Evolutionary conservation across 1,284 basidiomycete species (phyloP), one percentile per base, ranked within the genome.

Genomic region (Polyporus tsugae): DNA sequence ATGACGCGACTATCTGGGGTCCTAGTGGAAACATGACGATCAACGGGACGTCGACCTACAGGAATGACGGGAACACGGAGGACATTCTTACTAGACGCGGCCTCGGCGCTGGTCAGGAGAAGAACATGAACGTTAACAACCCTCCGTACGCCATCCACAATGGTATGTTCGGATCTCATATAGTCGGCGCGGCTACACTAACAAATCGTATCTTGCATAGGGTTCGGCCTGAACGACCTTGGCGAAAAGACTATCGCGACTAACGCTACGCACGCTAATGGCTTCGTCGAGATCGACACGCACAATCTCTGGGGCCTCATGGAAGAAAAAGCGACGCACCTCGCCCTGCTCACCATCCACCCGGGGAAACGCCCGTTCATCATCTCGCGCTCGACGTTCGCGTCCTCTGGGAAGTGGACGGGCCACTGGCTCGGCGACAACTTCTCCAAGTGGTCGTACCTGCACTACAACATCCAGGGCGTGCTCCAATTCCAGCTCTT

Each of bases 91-190:
- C 42, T 11, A 67, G 49, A 10, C 69, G 71, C 9, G 69, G 57
- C 2, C 89, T 70, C 74, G 85, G 86, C 6, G 85, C 85, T 6
- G 87, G 81, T 17, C 79, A 78, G 49, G 79, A 89, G 69, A 72
- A 78, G 3, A 82, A 78, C 6, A 79, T 86, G 10, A 80, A 90
- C 73, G 75, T 91, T 35, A 89, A 85, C 74, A 72, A 74, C 1
- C 90, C 90, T 9, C 89, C 90, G 6, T 93, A 93, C 71, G 82
- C 89, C 0, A 91, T 94, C 67, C 90, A 92, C 79, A 92, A 92
- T 68, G 90, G 90, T 87, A 64, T 72, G 70, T 44, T 29, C 5
- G 19, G 22, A 42, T 7, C 17, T 6, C 4, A 10, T 13, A 7
- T 29, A 75, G 65, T 57, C 29, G 65, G 41, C 19, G 36, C 38